Evolutionary conservation across 371 early-diverging fungal species (phyloP).

Genomic region (Syncephalastrum racemosum): DNA sequence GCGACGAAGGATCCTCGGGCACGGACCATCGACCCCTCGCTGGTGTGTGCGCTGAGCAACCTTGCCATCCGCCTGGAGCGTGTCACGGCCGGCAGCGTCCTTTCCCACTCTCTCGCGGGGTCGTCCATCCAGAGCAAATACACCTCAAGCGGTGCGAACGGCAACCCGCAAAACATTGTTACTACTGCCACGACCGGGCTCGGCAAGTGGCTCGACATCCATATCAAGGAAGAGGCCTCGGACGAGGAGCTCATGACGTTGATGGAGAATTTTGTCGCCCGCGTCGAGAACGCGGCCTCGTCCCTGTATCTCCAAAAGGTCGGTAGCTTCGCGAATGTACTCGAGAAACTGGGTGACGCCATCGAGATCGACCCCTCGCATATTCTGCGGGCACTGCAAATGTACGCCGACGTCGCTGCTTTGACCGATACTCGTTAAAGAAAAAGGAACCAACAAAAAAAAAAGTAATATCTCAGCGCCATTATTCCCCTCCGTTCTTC

Average conservation of each 20-base stretch:
- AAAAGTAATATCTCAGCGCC: constrained; percentile 3
- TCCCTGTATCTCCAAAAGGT: constrained; percentile 59
- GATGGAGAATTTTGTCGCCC: constrained; percentile 50
- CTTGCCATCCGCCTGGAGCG: constrained; percentile 47
- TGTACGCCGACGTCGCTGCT: constrained; percentile 52
- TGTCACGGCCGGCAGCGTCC: constrained; percentile 33
- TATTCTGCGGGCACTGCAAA: constrained; percentile 62
- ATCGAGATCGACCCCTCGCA: constrained; percentile 57
- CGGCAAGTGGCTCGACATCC: constrained; percentile 18
- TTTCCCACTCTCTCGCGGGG: constrained; percentile 20
- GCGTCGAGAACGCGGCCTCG: constrained; percentile 63
- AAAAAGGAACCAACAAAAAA: not conserved
- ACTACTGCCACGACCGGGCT: constrained; percentile 24
- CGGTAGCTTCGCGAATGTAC: constrained; percentile 53
- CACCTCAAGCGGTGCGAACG: constrained; percentile 8
- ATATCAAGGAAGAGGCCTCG: constrained; percentile 34
- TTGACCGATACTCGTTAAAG: constrained; percentile 10
- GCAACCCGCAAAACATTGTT: constrained; percentile 14
- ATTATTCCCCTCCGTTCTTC: not conserved
- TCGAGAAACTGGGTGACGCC: constrained; percentile 59
- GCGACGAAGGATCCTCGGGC: constrained; percentile 1
- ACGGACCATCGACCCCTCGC: constrained; percentile 33
- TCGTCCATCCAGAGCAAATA: constrained; percentile 25
- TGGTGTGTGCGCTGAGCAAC: constrained; percentile 36
- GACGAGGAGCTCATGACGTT: constrained; percentile 50